phyloP scores from a whole-genome alignment of 768 basidiomycete species.

The Sistotremastrum niveocremeum region DNA sequence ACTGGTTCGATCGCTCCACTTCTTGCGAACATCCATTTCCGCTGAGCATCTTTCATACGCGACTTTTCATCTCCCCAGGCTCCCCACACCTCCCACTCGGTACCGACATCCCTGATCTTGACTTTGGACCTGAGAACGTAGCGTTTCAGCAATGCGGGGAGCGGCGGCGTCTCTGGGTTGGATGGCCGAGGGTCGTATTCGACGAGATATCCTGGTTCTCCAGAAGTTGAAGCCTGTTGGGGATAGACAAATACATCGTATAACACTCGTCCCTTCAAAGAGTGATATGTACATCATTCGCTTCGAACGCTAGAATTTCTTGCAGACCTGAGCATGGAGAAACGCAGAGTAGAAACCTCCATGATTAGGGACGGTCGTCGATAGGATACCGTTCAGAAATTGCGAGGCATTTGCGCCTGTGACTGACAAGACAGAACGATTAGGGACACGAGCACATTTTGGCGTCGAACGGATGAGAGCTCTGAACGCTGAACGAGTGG shows the following conservation, averaged over 20 bases:
- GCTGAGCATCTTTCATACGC: conserved; percentile 25
- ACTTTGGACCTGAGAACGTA: conserved; percentile 86
- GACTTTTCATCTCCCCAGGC: conserved; percentile 50
- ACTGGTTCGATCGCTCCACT: conserved; percentile 71
- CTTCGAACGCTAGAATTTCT: too few species aligned
- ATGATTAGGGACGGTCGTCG: conserved; percentile 31
- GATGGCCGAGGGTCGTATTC: conserved; percentile 57
- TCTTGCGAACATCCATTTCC: conserved; percentile 40
- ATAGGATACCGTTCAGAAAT: conserved; percentile 71
- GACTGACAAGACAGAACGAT: conserved; percentile 59
- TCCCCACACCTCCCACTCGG: conserved; percentile 70
- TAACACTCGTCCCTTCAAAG: conserved; percentile 66
- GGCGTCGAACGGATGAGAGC: conserved; percentile 30
- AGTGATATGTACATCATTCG: not conserved
- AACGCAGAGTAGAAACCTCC: conserved; percentile 59
- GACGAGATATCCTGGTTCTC: conserved; percentile 45
- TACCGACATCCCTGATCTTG: conserved; percentile 62
- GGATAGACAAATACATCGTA: conserved; percentile 84
- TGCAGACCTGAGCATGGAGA: conserved; percentile 61
- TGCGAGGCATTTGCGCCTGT: conserved; percentile 67
- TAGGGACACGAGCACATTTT: conserved; percentile 42
- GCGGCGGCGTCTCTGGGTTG: conserved; percentile 32
- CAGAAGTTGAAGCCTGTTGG: conserved; percentile 22
- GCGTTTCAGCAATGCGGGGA: conserved; percentile 64
- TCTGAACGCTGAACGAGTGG: conserved; percentile 26